Conservation (phyloP, 2,329 filamentous ascomycete species). For the Sclerotinia trifoliorum region DNA sequence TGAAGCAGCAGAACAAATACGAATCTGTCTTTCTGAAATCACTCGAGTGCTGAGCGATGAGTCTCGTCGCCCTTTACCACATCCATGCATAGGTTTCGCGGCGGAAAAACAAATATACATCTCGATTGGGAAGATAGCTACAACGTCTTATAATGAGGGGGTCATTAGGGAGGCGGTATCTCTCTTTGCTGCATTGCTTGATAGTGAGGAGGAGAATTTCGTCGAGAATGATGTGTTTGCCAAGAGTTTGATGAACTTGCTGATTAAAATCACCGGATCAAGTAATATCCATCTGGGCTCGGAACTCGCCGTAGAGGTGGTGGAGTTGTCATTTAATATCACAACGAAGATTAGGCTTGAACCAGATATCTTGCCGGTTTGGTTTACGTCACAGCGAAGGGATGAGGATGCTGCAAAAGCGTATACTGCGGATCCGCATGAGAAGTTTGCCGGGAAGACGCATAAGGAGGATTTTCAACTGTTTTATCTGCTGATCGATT, state of each 20-base stretch:
- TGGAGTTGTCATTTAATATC: conserved; percentile 93
- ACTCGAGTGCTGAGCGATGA: conserved; percentile 80
- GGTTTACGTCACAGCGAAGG: conserved; percentile 71
- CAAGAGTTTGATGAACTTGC: conserved; percentile 79
- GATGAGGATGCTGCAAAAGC: conserved; percentile 37
- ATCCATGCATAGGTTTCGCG: conserved; percentile 87
- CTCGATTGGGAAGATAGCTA: conserved; percentile 83
- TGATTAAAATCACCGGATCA: conserved; percentile 73
- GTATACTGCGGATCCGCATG: conserved; percentile 48
- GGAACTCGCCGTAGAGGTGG: conserved; percentile 83
- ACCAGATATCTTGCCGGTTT: conserved; percentile 80
- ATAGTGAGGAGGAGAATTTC: conserved; percentile 95
- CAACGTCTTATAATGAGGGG: conserved; percentile 78
- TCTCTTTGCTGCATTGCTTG: conserved; percentile 88
- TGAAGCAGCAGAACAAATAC: conserved; percentile 61
- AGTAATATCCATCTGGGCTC: conserved; percentile 71
- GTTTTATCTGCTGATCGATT: conserved; percentile 93
- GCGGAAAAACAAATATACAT: conserved; percentile 85
- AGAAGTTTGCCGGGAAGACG: conserved; percentile 78
- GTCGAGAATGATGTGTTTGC: conserved; percentile 85
- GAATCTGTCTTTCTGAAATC: conserved; percentile 61
- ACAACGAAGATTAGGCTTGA: conserved; percentile 93
- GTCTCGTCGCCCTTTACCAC: conserved; percentile 80
- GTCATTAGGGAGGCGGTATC: conserved; percentile 82
- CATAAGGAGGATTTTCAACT: conserved; percentile 92